Evolutionary conservation across 2,329 filamentous ascomycete species (phyloP).

Genomic region (Cryphonectria japonica): DNA sequence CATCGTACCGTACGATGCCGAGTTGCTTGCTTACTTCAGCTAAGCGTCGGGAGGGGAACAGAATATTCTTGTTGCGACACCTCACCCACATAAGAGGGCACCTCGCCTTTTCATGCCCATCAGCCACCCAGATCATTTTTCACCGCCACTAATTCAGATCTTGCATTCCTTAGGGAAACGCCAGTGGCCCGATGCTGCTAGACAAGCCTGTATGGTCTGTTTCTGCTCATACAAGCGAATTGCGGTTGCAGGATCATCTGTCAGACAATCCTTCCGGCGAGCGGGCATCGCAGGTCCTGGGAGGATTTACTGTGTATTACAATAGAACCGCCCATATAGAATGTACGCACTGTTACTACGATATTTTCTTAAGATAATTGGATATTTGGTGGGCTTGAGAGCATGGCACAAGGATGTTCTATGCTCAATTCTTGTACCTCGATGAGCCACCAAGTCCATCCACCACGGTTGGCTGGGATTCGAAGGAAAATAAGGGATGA

Average conservation of each 20-base stretch:
- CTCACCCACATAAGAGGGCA: not conserved
- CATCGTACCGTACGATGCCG: too few species aligned
- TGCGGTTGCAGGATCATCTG: conserved; percentile 2
- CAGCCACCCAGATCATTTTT: not conserved
- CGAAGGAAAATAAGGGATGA: not conserved
- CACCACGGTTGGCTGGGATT: not conserved
- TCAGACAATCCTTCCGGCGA: conserved; percentile 22
- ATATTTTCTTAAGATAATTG: too few species aligned
- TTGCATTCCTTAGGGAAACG: not conserved
- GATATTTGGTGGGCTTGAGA: not conserved
- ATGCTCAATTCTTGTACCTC: not conserved
- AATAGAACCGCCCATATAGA: not conserved
- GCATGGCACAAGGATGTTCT: not conserved
- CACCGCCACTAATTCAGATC: not conserved
- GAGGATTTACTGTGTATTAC: not conserved
- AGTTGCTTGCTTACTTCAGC: not conserved
- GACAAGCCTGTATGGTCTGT: not conserved
- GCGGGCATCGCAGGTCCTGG: conserved; percentile 15
- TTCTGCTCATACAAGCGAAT: not conserved
- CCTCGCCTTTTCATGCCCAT: not conserved
- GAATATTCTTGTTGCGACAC: not conserved
- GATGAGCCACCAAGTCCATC: not conserved
- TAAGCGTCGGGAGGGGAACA: not conserved
- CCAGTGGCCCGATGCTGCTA: not conserved
- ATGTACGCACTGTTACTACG: too few species aligned